Percentiles rank a stretch among this genome's conserved stretches.
Evolutionary conservation across 2,329 filamentous ascomycete genomes (phyloP).

Genomic region (Cladosporium cucumerinum): DNA sequence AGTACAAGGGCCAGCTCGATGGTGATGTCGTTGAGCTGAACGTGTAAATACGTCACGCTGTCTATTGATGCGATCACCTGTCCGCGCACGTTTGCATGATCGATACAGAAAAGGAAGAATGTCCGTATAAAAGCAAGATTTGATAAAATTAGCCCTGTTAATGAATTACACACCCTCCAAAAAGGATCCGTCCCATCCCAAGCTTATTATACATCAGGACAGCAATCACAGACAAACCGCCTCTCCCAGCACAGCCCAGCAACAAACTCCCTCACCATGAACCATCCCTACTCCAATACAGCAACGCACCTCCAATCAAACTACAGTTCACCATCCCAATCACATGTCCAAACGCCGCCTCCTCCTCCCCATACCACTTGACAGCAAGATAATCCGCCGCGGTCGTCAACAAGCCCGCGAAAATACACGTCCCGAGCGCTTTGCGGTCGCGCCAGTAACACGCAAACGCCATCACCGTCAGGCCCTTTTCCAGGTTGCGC

Average conservation of each 20-base stretch:
- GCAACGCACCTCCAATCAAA: constrained; percentile 29
- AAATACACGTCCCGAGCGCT: constrained; percentile 31
- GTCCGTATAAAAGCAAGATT: constrained; percentile 7
- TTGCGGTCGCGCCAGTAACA: constrained; percentile 31
- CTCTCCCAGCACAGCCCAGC: too few species aligned
- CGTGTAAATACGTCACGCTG: constrained; percentile 20
- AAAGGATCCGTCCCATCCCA: neutral
- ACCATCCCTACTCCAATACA: constrained; percentile 31
- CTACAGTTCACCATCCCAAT: constrained; percentile 30
- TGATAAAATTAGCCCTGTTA: constrained; percentile 4
- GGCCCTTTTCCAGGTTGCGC: constrained; percentile 33
- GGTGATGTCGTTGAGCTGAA: constrained; percentile 28
- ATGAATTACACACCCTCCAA: neutral
- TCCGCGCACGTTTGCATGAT: constrained; percentile 2
- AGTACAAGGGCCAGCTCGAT: constrained; percentile 30
- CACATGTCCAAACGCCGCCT: constrained; percentile 28
- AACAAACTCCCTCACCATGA: too few species aligned
- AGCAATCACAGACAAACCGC: neutral
- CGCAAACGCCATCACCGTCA: constrained; percentile 32
- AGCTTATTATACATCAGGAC: neutral
- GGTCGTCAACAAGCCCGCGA: constrained; percentile 28
- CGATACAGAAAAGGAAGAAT: neutral
- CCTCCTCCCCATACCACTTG: constrained; percentile 28
- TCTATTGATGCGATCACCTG: neutral
- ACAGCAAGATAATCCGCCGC: constrained; percentile 32